Base-by-base conservation (phyloP, 495 filamentous ascomycete species). In the Aspergillus olivimuriae region DNA sequence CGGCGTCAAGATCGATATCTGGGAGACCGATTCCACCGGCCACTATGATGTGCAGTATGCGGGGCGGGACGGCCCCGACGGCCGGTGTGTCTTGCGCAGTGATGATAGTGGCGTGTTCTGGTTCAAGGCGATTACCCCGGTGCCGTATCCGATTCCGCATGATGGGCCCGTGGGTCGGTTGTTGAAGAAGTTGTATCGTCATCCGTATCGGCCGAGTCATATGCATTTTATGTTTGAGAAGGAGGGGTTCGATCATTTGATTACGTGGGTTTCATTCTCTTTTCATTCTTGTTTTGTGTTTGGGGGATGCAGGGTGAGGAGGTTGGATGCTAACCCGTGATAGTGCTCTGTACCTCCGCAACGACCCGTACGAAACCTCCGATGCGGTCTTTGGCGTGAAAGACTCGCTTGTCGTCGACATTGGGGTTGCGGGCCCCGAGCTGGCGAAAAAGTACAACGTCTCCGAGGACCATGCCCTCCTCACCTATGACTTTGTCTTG, bases 201-300 rank as follows among this genome's bases (percentile, higher is more conserved):
- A 95, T 68, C 78, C 82, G 46, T 94, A 80, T 68, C 68, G 90
- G 30, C 90, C 90, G 19, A 81, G 82, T 34, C 89, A 96, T 70
- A 82, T 95, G 74, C 90, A 95, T 67, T 95, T 95, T 56, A 92
- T 94, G 86, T 94, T 95, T 65, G 77, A 83, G 61, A 94, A 89
- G 71, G 67, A 73, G 63, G 88, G 82, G 1, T 94, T 82, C 61
- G 88, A 95, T 63, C 76, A 84, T 55, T 68, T 96, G 52, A 80
- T 95, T 53, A 96, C 90, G 84, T 89, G 63, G 47, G 81, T 77
- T 45, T 18, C 38, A 26, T 4, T 39, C 28, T 34, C 26, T 2
- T 22, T 40, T 39, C 19, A 31, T 31, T 34, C 14, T 52, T 22
- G 42, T 34, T 16, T 22, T 9, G n/a, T 11, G 19, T 26, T 30